phyloP scores from a whole-genome alignment of 1,284 basidiomycete species.

The Cutaneotrichosporon spelunceum region DNA sequence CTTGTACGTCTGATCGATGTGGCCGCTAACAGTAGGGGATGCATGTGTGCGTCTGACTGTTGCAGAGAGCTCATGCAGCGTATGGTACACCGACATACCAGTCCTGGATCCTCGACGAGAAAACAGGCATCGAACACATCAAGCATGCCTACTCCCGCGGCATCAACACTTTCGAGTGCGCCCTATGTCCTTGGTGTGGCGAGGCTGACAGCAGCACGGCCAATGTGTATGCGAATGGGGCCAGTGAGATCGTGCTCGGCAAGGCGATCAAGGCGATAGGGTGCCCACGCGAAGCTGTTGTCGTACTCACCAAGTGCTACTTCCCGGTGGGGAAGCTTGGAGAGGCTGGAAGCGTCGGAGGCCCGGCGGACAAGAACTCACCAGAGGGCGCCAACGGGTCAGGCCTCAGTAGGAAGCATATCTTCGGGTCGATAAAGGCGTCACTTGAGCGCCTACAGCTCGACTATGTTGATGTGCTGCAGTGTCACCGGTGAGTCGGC shows the following conservation, averaged over 20 bases:
- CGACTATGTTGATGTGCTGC: conserved; percentile 64
- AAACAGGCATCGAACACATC: conserved; percentile 45
- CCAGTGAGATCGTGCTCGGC: conserved; percentile 64
- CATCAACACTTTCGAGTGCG: conserved; percentile 47
- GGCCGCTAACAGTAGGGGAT: conserved; percentile 26
- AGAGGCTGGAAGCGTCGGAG: conserved; percentile 9
- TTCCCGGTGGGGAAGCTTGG: conserved; percentile 21
- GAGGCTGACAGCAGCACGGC: conserved; percentile 31
- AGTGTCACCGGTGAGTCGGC: conserved; percentile 55
- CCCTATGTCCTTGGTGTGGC: no score
- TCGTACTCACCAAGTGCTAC: conserved; percentile 67
- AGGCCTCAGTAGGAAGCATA: conserved; percentile 57
- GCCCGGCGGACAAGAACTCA: conserved; percentile 4
- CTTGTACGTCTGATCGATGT: conserved; percentile 28
- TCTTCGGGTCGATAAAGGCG: conserved; percentile 66
- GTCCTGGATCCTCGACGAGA: conserved; percentile 44
- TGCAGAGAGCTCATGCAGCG: conserved; percentile 21
- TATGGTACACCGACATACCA: conserved; percentile 34
- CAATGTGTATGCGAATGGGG: conserved; percentile 57
- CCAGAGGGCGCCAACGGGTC: conserved; percentile 51
- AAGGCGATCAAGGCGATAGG: conserved; percentile 70
- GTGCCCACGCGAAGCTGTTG: conserved; percentile 69
- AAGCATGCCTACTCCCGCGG: conserved; percentile 43
- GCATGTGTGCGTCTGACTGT: conserved; percentile 30
- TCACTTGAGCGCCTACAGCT: conserved; percentile 64